Base-by-base conservation (phyloP, 768 basidiomycete genomes). In the Mycena epipterygia region DNA sequence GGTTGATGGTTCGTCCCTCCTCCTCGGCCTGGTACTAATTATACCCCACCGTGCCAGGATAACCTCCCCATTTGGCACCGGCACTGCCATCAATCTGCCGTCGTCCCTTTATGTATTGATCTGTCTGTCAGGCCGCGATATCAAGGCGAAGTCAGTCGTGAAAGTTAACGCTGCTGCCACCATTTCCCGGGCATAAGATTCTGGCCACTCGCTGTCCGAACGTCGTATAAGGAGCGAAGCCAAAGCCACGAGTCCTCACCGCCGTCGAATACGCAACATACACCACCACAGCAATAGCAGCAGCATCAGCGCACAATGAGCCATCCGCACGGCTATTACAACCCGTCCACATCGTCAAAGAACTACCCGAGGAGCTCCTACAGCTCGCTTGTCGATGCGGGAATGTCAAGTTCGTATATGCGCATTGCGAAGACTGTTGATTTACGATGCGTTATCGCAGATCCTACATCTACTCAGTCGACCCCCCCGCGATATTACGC, bases 351-450 rank as follows among this genome's bases (percentile, higher is more conserved):
- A 0, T 42, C 66, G 21, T 67, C 57, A 4, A 39, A 42, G 1
- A 68, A 68, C 23, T 53, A 60, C 8, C 51, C 59, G 2, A 37
- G 29, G 23, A 68, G 67, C 49, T 53, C 58, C 0, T 68, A 68
- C 51, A 68, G 67, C 41, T 53, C 58, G n/a, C 67, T 68, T 2
- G 51, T 30, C 23, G 42, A 61, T 29, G 58, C 67, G 3, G 67
- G 57, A 6, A 67, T 61, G 41, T 60, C 49, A 16, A 61, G 67
- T 68, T 35, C 19, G 67, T 61, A 27, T 23, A 25, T 25, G 12
- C 9, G 5, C 12, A 41, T 2, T 58, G 23, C 35, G 17, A n/a
- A 57, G 13, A 33, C 29, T 2, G 2, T 37, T 52, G 2, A 27
- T 39, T 67, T 17, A 67, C 58, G 12, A n/a, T n/a, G 12, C 19